A percentile compares a stretch with the other conserved stretches of the same genome.
Conservation (phyloP, 2,329 filamentous ascomycete genomes). For the Botrytis cinerea region DNA sequence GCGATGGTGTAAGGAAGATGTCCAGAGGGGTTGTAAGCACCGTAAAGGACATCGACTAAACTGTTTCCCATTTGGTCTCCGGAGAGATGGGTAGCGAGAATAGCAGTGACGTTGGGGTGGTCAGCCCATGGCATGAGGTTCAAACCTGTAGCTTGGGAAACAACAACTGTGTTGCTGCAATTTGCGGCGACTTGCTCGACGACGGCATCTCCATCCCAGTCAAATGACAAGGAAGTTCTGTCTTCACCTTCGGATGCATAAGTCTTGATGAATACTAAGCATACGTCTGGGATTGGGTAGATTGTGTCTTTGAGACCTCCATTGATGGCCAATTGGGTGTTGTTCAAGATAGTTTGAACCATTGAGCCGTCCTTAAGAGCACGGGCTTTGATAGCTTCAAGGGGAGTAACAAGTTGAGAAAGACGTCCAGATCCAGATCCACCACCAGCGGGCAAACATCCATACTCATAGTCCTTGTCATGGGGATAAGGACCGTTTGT, state of each 20-base stretch:
- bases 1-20: slow-evolving; percentile 69
- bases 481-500: slow-evolving; percentile 42
- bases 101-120: slow-evolving; percentile 61
- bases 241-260: slow-evolving; percentile 73
- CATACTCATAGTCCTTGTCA: slow-evolving; percentile 46
- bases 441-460: slow-evolving; percentile 46
- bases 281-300: slow-evolving; percentile 58
- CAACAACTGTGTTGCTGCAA: slow-evolving; percentile 61
- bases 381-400: slow-evolving; percentile 51
- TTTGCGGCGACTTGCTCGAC: slow-evolving; percentile 50
- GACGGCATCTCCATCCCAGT: slow-evolving; percentile 31
- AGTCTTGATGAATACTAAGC: slow-evolving; percentile 65
- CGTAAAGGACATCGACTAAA: slow-evolving; percentile 62
- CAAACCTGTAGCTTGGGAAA: slow-evolving; percentile 65
- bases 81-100: slow-evolving; percentile 59
- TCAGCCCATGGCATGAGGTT: slow-evolving; percentile 61
- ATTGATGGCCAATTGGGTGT: slow-evolving; percentile 44
- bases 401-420: slow-evolving; percentile 51
- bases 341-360: slow-evolving; percentile 56
- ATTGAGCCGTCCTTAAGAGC: slow-evolving; percentile 48
- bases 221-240: slow-evolving; percentile 44
- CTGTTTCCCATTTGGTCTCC: slow-evolving; percentile 63
- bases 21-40: slow-evolving; percentile 55
- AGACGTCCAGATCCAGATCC: slow-evolving; percentile 51
- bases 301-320: slow-evolving; percentile 41